Evolutionary conservation across 179 eudicot genomes (phyloP), one percentile per base, ranked within the genome.

Genomic region (Carnegiea gigantea): DNA sequence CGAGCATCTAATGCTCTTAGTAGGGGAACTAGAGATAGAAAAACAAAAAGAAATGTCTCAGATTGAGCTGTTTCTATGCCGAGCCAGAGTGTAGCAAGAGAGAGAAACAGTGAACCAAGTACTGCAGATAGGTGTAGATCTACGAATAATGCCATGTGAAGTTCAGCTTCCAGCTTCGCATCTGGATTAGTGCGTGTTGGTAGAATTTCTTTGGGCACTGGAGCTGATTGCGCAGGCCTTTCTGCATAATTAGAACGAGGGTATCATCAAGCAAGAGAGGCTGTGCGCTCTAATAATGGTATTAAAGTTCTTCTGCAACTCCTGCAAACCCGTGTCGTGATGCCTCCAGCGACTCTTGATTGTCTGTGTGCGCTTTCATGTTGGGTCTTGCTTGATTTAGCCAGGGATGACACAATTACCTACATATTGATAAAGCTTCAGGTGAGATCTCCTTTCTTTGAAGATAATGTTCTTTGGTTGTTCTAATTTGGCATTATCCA

Each of bases 321-420:
- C 72, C 93, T 97, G 83, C 99, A 97, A 76, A 90, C 97, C 67
- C 95, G 95, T 73, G 91, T 93, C 74, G 91, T 91, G 64, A 86
- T 91, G 77, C 91, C 98, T 36, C 94, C 99, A 75, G 92, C 92
- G 68, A 83, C 94, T 54, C 94, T 95, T 78, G 98, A 95, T 78
- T 95, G 99, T 86, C 87, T 97, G 78, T 98, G 99, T 82, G 99
- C 99, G 79, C 95, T 97, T 82, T 97, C 97, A 53, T 95, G 97
- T 79, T 90, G 98, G 78, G 99, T 92, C 53, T 91, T 97, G 77
- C 99, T 97, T 89, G 99, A 98, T 80, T 92, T 95, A 80, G 98
- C 99, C 60, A 92, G 99, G 85, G 99, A 97, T 86, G 98, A 93
- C 85, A 79, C 98, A 26, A 95, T 95, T 84, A 98, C 98, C 44